Percentiles rank a stretch among this genome's conserved stretches.
Conservation (phyloP, 1,284 basidiomycete genomes). For the Ceratobasidium sp. region DNA sequence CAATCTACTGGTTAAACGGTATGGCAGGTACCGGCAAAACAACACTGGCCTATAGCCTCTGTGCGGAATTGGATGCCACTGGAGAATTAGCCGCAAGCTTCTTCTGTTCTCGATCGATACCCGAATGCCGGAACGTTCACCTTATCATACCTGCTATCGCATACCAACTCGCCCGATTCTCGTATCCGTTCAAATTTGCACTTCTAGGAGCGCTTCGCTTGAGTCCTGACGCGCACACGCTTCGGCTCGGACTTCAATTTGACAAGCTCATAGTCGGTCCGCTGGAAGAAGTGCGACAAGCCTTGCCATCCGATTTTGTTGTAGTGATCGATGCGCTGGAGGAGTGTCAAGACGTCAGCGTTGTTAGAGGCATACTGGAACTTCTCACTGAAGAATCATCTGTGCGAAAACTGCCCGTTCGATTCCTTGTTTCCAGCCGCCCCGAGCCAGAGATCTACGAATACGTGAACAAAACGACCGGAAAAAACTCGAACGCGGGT, state of each 20-base stretch:
- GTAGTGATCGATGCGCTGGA: constrained; percentile 20
- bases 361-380: not conserved
- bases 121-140: not conserved
- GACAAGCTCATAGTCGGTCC: not conserved
- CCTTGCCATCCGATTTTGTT: not conserved
- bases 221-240: not conserved
- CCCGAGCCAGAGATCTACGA: constrained; percentile 7
- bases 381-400: too few relatives aligned
- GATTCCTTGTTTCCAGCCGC: not conserved
- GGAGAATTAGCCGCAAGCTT: constrained; percentile 7
- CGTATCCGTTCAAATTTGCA: not conserved
- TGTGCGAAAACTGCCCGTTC: too few relatives aligned
- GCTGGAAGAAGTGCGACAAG: not conserved
- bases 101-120: constrained; percentile 21
- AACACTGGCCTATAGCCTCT: constrained; percentile 9
- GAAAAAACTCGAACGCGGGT: not conserved
- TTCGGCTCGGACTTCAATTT: not conserved
- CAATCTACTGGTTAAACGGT: constrained; percentile 13
- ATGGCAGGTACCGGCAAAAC: constrained; percentile 27
- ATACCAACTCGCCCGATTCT: constrained; percentile 7
- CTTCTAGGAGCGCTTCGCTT: not conserved
- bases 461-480: not conserved
- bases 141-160: not conserved
- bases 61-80: not conserved
- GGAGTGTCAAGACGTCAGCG: not conserved